These are phyloP conservation scores for Sporisorium scitamineum DNA, from an alignment of 1,284 basidiomycete genomes.

Conservation along the genomic window DNA sequence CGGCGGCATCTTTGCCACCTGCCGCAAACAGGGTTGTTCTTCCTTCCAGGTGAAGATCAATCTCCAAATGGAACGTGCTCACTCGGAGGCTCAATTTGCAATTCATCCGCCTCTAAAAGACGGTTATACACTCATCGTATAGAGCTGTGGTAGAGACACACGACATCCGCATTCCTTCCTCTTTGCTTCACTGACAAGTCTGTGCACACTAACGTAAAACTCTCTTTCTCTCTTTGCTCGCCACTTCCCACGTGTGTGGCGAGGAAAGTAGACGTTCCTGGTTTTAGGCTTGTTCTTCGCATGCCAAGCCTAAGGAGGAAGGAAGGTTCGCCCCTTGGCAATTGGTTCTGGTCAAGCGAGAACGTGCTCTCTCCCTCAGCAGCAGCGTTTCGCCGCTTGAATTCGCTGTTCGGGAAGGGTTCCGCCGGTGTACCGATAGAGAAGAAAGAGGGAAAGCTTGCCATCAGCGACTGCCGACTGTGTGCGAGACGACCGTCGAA, in stretches of 20 bases:
- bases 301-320: slow-evolving; percentile 3
- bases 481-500: neutral
- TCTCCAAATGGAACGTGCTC: slow-evolving; percentile 18
- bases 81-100: slow-evolving; percentile 13
- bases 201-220: neutral
- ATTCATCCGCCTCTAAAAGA: neutral
- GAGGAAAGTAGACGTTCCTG: slow-evolving; percentile 7
- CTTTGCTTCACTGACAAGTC: neutral
- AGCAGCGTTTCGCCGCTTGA: neutral
- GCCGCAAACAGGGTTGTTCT: neutral
- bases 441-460: neutral
- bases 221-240: neutral
- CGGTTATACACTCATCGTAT: neutral
- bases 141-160: neutral
- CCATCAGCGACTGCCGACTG: neutral
- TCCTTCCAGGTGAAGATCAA: neutral
- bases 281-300: neutral
- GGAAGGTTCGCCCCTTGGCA: neutral
- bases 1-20: slow-evolving; percentile 29
- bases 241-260: slow-evolving; percentile 2
- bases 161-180: slow-evolving; percentile 8
- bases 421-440: neutral
- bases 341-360: slow-evolving; percentile 4
- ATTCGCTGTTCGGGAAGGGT: neutral
- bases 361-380: slow-evolving; percentile 9